Conservation (phyloP, 2,329 filamentous ascomycete genomes). For the Coniochaeta pulveracea region DNA sequence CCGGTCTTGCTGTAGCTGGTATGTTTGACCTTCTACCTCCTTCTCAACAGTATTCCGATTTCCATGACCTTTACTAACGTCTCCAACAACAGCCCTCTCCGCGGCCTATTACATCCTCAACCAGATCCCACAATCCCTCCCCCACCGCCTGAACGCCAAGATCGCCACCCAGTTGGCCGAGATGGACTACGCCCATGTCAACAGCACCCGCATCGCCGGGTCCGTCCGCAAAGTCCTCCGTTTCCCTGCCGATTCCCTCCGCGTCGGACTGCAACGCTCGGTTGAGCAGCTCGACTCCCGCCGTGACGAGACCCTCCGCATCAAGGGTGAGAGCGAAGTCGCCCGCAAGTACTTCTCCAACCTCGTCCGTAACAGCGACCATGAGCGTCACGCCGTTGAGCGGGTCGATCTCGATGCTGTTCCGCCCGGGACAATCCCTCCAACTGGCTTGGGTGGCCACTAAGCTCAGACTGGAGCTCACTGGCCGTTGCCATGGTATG, state of each 20-base stretch:
- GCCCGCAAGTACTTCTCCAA: conserved; percentile 87
- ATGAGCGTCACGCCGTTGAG: conserved; percentile 37
- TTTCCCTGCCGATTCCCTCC: conserved; percentile 75
- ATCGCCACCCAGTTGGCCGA: conserved; percentile 68
- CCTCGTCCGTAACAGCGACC: conserved; percentile 55
- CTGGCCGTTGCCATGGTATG: background rate
- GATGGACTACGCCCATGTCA: conserved; percentile 87
- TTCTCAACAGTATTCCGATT: conserved; percentile 6
- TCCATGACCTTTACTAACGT: conserved; percentile 19
- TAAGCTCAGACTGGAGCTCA: background rate
- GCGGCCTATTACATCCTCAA: conserved; percentile 72
- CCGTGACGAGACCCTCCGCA: conserved; percentile 73
- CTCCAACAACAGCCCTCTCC: conserved; percentile 45
- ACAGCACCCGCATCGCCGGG: conserved; percentile 71
- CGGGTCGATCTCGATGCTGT: conserved; percentile 44
- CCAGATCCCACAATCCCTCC: conserved; percentile 81
- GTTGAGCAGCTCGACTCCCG: conserved; percentile 73
- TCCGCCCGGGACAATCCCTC: conserved; percentile 17
- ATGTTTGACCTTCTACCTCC: conserved; percentile 27
- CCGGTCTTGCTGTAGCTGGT: conserved; percentile 70
- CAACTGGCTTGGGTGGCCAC: background rate
- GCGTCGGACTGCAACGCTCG: conserved; percentile 69
- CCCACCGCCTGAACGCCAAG: conserved; percentile 74
- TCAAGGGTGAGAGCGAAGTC: conserved; percentile 71
- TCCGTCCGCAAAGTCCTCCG: conserved; percentile 85